Percentiles rank a stretch among this genome's conserved stretches.
These are phyloP conservation scores for Clonostachys solani DNA, from an alignment of 2,329 filamentous ascomycete genomes.

Conservation along the genomic window DNA sequence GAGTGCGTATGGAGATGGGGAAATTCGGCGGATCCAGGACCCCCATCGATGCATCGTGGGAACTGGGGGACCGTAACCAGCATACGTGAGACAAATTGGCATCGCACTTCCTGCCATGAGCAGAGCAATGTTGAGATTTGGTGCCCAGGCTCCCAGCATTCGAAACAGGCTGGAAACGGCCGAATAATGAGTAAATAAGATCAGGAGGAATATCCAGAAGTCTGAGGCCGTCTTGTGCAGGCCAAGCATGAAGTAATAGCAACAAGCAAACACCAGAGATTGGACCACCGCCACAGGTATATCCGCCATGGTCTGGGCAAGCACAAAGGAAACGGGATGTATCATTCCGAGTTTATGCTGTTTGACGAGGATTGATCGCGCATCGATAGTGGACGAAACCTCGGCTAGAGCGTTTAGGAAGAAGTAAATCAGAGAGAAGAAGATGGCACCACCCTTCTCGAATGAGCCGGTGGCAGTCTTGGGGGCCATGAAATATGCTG, in stretches of 20 bases:
- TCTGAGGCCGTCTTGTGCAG: conserved; percentile 67
- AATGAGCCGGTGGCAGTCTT: conserved; percentile 61
- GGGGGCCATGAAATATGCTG: conserved; percentile 75
- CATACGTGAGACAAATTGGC: conserved; percentile 55
- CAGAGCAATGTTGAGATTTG: not conserved
- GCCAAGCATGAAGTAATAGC: conserved; percentile 79
- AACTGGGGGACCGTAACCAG: conserved; percentile 48
- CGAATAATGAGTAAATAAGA: conserved; percentile 51
- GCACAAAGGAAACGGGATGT: not conserved
- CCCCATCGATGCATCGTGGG: conserved; percentile 67
- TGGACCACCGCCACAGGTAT: not conserved
- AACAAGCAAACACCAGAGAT: not conserved
- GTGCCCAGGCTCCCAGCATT: not conserved
- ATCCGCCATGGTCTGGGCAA: not conserved
- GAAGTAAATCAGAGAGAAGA: conserved; percentile 79
- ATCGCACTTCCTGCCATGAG: conserved; percentile 43
- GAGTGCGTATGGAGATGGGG: conserved; percentile 62
- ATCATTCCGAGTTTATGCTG: not conserved
- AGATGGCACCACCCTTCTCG: conserved; percentile 71
- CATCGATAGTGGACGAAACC: not conserved
- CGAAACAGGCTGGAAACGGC: not conserved
- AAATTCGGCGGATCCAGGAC: conserved; percentile 61
- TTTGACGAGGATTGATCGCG: not conserved
- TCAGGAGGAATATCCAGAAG: conserved; percentile 83
- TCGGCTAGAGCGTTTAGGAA: conserved; percentile 37